A percentile compares a stretch with the other conserved stretches of the same genome.
phyloP scores from a whole-genome alignment of 169 alveolate species.

The Plasmodium falciparum region DNA sequence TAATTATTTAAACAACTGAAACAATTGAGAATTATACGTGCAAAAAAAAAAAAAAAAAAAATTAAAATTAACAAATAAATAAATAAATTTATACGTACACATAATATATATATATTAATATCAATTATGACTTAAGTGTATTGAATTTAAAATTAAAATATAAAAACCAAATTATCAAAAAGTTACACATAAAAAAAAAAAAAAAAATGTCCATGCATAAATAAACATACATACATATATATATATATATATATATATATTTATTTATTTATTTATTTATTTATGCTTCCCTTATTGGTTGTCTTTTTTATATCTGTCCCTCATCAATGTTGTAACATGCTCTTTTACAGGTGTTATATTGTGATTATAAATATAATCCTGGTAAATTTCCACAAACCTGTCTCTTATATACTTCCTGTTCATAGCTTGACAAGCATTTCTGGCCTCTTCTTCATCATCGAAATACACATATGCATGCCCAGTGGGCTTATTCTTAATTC shows the following conservation, averaged over 20 bases:
- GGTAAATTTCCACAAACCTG: constrained; percentile 68
- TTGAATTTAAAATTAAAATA: too few relatives aligned
- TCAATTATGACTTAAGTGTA: too few relatives aligned
- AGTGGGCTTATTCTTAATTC: constrained; percentile 57
- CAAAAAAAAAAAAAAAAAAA: too few relatives aligned
- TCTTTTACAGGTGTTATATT: constrained; percentile 54
- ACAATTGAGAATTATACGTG: too few relatives aligned
- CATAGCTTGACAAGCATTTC: constrained; percentile 62
- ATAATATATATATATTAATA: too few relatives aligned
- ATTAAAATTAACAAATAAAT: too few relatives aligned
- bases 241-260: neutral
- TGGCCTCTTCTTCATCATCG: constrained; percentile 71
- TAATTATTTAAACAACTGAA: too few relatives aligned
- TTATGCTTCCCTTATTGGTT: constrained; percentile 13
- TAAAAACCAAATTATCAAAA: too few relatives aligned
- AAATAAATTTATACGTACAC: too few relatives aligned
- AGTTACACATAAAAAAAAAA: too few relatives aligned
- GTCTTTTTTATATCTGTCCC: constrained; percentile 70
- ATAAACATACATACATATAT: neutral
- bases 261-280: neutral
- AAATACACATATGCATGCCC: constrained; percentile 75
- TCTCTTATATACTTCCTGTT: constrained; percentile 54
- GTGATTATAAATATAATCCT: constrained; percentile 51
- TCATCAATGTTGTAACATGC: constrained; percentile 73
- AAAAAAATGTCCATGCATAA: too few relatives aligned